Percentiles rank a stretch among this genome's conserved stretches.
phyloP scores from a whole-genome alignment of 495 filamentous ascomycete species.

The Niebla homalea region DNA sequence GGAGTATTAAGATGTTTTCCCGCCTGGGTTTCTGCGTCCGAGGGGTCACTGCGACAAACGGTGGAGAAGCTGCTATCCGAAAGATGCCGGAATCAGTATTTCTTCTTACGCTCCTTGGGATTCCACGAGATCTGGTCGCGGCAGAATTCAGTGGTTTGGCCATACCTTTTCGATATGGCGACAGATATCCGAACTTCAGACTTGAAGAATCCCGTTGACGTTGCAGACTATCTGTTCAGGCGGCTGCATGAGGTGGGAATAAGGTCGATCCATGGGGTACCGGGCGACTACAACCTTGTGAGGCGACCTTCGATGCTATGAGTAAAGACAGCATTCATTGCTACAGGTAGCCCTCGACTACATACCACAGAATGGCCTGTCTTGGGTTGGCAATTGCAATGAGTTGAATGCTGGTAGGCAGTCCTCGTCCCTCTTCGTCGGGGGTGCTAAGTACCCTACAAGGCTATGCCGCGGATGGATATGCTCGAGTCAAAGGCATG shows the following conservation, averaged over 20 bases:
- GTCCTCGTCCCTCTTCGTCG: not conserved
- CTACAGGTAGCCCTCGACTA: slow-evolving; percentile 46
- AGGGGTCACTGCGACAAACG: too few species aligned
- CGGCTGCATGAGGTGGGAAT: slow-evolving; percentile 47
- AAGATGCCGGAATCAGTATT: too few species aligned
- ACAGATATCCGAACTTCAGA: slow-evolving; percentile 40
- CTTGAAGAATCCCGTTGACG: slow-evolving; percentile 41
- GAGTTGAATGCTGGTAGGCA: slow-evolving; percentile 51
- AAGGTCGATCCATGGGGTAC: slow-evolving; percentile 49
- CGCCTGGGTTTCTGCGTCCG: too few species aligned
- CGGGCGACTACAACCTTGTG: slow-evolving; percentile 39
- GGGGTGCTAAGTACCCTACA: slow-evolving; percentile 16
- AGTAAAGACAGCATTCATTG: slow-evolving; percentile 3
- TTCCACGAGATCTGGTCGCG: too few species aligned
- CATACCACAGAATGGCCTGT: slow-evolving; percentile 40
- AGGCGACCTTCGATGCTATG: not conserved
- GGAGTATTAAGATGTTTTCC: not conserved
- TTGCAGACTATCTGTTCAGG: slow-evolving; percentile 50
- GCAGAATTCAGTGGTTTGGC: too few species aligned
- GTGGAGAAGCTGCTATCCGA: too few species aligned
- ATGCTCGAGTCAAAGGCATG: slow-evolving; percentile 57
- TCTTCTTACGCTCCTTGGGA: too few species aligned
- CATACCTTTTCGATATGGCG: slow-evolving; percentile 21
- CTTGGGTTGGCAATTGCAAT: slow-evolving; percentile 59
- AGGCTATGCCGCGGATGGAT: slow-evolving; percentile 63